Base-by-base conservation (phyloP, 345 rosid species). In the Ricinus communis region DNA sequence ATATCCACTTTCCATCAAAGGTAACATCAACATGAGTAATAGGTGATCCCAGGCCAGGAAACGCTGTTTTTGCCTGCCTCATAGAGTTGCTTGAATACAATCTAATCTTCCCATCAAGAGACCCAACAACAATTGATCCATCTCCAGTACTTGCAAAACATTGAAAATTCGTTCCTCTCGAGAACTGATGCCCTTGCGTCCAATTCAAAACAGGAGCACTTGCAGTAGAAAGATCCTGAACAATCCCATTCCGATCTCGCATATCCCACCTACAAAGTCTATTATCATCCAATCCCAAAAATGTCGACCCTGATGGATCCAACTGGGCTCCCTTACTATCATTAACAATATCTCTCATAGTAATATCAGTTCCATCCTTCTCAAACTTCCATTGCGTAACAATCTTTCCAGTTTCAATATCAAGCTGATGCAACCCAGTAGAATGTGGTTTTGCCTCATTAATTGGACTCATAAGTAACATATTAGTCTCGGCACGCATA, bases 191-290 rank as follows among this genome's bases (percentile, higher is more conserved):
- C 46, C 99, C 99, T 41, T 92, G 98, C 0, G 89, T 68, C 99
- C 98, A 95, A 68, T 88, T 90, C 84, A 92, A 79, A 19, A 92
- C 94, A 40, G 99, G 96, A 15, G 83, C 70, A 79, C 72, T 82
- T 7, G 88, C 80, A 74, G 76, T 73, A 52, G 89, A 96, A 72
- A 95, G 91, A 80, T 92, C 74, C 85, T 95, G 99, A 81, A 95
- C 98, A 77, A 92, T 83, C 19, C 97, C 97, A 61, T 89, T 85
- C 14, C 87, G 79, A 50, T 92, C 99, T 69, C 99, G 96, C 98
- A 95, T 95, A 77, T 95, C 99, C 99, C 99, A 95, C 80, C 99
- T 85, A 65, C 99, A 92, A 72, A 95, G 98, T 83, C 96, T 84
- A 74, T 90, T 95, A 76, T 91, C 89, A 80, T 95, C 99, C 77